phyloP scores from a whole-genome alignment of 805 yeast genomes.

The Clavispora santaluciae region DNA sequence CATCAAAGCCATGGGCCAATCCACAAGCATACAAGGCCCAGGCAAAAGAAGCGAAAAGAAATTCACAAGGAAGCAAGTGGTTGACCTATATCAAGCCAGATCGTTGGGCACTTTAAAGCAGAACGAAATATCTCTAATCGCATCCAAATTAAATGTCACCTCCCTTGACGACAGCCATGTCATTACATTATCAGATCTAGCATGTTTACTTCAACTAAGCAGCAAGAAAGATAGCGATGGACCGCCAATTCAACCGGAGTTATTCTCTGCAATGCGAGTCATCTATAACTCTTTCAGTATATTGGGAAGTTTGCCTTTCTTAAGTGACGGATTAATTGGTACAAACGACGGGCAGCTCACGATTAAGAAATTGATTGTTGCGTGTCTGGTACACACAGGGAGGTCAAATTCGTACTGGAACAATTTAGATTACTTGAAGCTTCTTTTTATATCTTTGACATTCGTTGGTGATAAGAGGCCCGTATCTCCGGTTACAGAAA shows the following conservation, averaged over 20 bases:
- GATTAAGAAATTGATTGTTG: slow-evolving; percentile 24
- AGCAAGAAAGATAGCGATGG: slow-evolving; percentile 3
- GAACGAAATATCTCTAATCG: slow-evolving; percentile 17
- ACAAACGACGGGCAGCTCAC: slow-evolving; percentile 38
- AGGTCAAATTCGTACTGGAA: slow-evolving; percentile 33
- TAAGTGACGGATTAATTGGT: slow-evolving; percentile 25
- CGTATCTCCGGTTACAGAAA: background rate
- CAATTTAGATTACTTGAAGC: slow-evolving; percentile 35
- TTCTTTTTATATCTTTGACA: slow-evolving; percentile 46
- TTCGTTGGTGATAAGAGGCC: background rate
- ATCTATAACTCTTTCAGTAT: slow-evolving; percentile 39
- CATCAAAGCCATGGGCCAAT: slow-evolving; percentile 2
- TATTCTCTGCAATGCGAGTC: slow-evolving; percentile 11
- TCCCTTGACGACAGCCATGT: slow-evolving; percentile 12
- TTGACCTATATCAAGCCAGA: slow-evolving; percentile 16
- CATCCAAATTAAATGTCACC: slow-evolving; percentile 13
- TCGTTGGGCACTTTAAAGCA: slow-evolving; percentile 15
- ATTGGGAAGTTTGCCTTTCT: slow-evolving; percentile 48
- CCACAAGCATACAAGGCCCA: background rate
- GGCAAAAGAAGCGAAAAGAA: slow-evolving; percentile 7
- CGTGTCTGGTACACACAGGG: slow-evolving; percentile 37
- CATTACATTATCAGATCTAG: slow-evolving; percentile 18
- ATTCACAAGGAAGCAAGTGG: slow-evolving; percentile 18
- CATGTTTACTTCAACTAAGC: slow-evolving; percentile 18
- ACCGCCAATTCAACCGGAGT: background rate